Conservation (phyloP, 345 rosid genomes). For the Ceriops tagal region DNA sequence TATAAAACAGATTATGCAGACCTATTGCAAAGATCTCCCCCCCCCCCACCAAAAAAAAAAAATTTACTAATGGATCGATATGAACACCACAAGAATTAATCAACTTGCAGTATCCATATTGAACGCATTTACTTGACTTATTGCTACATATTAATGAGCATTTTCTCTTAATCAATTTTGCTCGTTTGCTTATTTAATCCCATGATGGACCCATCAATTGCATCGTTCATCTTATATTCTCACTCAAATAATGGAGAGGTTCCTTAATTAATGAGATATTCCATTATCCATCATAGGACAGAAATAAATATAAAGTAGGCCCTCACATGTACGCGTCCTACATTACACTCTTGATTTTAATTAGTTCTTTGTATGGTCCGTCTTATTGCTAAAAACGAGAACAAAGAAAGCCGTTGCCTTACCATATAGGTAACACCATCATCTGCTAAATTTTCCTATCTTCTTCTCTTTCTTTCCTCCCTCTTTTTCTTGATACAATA, state of each 20-base stretch:
- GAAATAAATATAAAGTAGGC: constrained; percentile 9
- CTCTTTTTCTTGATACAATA: not conserved
- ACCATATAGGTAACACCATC: constrained; percentile 4
- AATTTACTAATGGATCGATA: too few species aligned
- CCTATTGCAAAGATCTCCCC: too few species aligned
- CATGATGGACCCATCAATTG: constrained; percentile 12
- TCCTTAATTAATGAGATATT: not conserved
- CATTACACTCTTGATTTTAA: not conserved
- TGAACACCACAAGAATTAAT: too few species aligned
- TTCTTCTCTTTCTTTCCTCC: not conserved
- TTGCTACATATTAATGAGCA: too few species aligned
- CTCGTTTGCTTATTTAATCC: not conserved
- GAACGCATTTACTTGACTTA: too few species aligned
- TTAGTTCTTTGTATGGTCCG: constrained; percentile 25
- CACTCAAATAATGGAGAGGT: constrained; percentile 12
- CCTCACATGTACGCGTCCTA: constrained; percentile 14
- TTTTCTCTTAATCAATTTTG: too few species aligned
- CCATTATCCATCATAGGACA: too few species aligned
- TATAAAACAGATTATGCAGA: too few species aligned
- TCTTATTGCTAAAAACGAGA: constrained; percentile 10
- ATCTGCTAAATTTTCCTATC: constrained; percentile 2
- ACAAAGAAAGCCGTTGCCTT: not conserved
- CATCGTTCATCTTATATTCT: constrained; percentile 29
- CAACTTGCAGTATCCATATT: too few species aligned
- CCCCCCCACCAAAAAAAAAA: too few species aligned